phyloP scores from a whole-genome alignment of 176 grass and related monocot species.

The Musa schizocarpa region DNA sequence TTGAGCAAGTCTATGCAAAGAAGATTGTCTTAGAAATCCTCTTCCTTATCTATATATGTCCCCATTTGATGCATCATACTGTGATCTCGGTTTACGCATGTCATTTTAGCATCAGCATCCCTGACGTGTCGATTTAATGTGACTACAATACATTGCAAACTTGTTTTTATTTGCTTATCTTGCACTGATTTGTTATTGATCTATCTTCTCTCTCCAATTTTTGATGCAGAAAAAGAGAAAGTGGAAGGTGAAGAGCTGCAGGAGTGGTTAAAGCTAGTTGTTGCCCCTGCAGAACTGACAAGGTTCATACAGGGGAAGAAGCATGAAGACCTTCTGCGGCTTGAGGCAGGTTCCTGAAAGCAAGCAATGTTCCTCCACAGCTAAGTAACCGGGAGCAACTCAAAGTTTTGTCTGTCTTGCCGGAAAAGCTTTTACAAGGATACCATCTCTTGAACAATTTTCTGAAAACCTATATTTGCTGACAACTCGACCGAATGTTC shows the following conservation, averaged over 20 bases:
- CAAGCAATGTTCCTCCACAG: background rate
- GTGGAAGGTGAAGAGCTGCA: slow-evolving; percentile 97
- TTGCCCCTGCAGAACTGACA: slow-evolving; percentile 63
- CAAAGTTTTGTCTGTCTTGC: background rate
- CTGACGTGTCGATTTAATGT: too few relatives aligned
- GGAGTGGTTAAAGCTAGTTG: slow-evolving; percentile 90
- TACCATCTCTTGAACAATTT: background rate
- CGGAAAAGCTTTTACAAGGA: background rate
- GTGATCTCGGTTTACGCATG: too few relatives aligned
- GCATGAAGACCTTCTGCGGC: slow-evolving; percentile 48
- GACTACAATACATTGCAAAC: too few relatives aligned
- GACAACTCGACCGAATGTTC: background rate
- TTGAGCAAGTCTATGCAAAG: too few relatives aligned
- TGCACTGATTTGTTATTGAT: background rate
- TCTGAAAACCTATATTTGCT: background rate
- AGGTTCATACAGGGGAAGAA: slow-evolving; percentile 64
- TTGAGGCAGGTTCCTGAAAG: slow-evolving; percentile 45
- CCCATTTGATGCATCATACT: too few relatives aligned
- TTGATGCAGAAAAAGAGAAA: slow-evolving; percentile 76
- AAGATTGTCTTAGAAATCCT: too few relatives aligned
- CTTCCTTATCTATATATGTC: too few relatives aligned
- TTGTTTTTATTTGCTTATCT: background rate
- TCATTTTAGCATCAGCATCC: too few relatives aligned
- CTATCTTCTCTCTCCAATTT: too few relatives aligned
- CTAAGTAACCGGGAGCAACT: background rate